Evolutionary conservation across 306 rosid genomes (phyloP), one percentile per base, ranked within the genome.

Genomic region (Boehmeria nivea): DNA sequence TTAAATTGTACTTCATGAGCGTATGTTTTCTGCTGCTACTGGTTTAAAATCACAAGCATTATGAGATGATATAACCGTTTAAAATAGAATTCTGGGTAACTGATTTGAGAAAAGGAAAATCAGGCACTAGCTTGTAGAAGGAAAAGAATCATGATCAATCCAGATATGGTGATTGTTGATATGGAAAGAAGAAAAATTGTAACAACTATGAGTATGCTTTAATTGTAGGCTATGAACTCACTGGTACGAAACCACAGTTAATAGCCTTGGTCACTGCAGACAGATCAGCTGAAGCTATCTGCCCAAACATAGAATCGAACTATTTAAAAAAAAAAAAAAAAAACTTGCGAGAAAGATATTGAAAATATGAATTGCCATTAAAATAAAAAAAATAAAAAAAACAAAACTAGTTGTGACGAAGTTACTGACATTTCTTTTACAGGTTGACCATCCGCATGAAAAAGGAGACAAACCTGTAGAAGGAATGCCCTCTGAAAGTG

Each of bases 391-490:
- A 65, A n/a, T 38, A 38, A 52, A 57, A 45, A 38, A 22, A 12
- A 66, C 44, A 61, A 38, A 43, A 58, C 38, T n/a, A n/a, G n/a
- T 46, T 43, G 57, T 16, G 39, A 61, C 48, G 62, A 58, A 50
- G 63, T 21, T 47, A 52, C 94, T 77, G 26, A 86, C 97, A 63
- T 78, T 72, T 76, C 83, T 84, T 69, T 74, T 71, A 15, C 64
- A 45, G 54, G 95, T 90, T 59, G 71, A 53, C 98, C 95, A 90
- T 68, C 98, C 95, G 77, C 91, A 82, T 10, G 98, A 72, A 79
- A 86, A 83, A 65, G 98, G 95, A 68, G 94, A 86, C 85, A 90
- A 74, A 67, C 94, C 98, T 63, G 79, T 50, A 21, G 98, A 86
- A 74, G 95, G 94, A 61, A 90, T 90, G 45, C 98, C 91, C 85